A percentile compares a stretch with the other conserved stretches of the same genome.
Conservation (phyloP, 2,329 filamentous ascomycete genomes). For the Cladophialophora psammophila region DNA sequence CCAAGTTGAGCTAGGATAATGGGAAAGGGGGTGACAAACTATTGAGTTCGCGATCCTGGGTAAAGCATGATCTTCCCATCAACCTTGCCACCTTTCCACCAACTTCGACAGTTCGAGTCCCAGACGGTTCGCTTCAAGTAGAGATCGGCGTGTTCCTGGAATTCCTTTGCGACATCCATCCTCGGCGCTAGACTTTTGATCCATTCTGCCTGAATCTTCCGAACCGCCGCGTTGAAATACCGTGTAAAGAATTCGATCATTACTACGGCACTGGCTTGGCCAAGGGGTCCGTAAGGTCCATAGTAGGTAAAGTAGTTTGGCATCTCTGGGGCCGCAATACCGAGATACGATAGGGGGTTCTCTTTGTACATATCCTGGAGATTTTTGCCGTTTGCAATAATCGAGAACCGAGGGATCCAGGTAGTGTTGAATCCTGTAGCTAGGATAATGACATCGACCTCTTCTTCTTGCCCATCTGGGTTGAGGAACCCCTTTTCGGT, state of each 20-base stretch:
- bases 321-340: conserved; percentile 31
- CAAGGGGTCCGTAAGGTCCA: conserved; percentile 41
- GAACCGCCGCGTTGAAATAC: conserved; percentile 28
- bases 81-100: neutral
- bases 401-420: conserved; percentile 34
- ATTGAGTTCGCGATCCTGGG: neutral
- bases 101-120: neutral
- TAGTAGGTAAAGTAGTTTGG: conserved; percentile 43
- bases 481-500: conserved; percentile 45
- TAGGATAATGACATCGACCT: conserved; percentile 36
- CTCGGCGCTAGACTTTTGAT: conserved; percentile 47
- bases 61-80: conserved; percentile 4
- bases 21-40: conserved; percentile 7
- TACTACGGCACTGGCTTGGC: conserved; percentile 33
- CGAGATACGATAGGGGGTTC: conserved; percentile 34
- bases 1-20: conserved; percentile 29
- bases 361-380: conserved; percentile 27
- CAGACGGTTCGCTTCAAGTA: conserved; percentile 48
- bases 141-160: conserved; percentile 55
- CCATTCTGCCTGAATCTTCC: conserved; percentile 35
- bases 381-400: conserved; percentile 28
- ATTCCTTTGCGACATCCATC: conserved; percentile 55
- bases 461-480: conserved; percentile 37
- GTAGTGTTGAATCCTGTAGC: conserved; percentile 35
- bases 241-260: conserved; percentile 28